Evolutionary conservation across 495 filamentous ascomycete species (phyloP).

Genomic region (Penicillium turbatum): DNA sequence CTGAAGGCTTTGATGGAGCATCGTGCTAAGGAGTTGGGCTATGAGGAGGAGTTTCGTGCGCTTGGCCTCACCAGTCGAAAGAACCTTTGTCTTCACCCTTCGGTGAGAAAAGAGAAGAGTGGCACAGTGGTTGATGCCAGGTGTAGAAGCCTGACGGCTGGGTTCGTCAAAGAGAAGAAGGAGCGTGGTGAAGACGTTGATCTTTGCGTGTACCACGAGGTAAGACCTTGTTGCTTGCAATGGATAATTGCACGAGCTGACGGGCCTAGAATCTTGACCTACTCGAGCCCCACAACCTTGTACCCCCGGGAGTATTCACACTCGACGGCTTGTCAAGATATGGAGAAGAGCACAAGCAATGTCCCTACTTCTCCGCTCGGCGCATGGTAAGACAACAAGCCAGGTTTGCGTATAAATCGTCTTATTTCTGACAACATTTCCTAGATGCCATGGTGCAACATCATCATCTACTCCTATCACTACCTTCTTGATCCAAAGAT

Average conservation of each 20-base stretch:
- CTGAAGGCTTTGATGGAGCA: slow-evolving; percentile 93
- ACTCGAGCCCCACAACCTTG: slow-evolving; percentile 87
- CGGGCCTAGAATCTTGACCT: slow-evolving; percentile 75
- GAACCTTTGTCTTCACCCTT: slow-evolving; percentile 94
- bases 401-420: not conserved
- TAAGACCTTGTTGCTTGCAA: slow-evolving; percentile 30
- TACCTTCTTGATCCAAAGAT: slow-evolving; percentile 98
- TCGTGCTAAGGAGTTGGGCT: slow-evolving; percentile 75
- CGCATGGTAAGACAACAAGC: slow-evolving; percentile 69
- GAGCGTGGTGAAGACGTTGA: slow-evolving; percentile 91
- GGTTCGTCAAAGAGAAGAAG: slow-evolving; percentile 96
- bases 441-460: slow-evolving; percentile 96
- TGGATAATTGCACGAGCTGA: slow-evolving; percentile 12
- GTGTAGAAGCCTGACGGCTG: slow-evolving; percentile 91
- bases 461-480: slow-evolving; percentile 99
- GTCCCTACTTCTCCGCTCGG: slow-evolving; percentile 92
- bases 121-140: slow-evolving; percentile 89
- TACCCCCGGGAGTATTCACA: slow-evolving; percentile 93
- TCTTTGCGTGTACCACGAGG: slow-evolving; percentile 91
- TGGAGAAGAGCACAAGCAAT: slow-evolving; percentile 93
- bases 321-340: slow-evolving; percentile 84
- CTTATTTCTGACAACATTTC: slow-evolving; percentile 8
- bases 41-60: slow-evolving; percentile 87
- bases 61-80: slow-evolving; percentile 93
- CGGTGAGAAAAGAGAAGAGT: slow-evolving; percentile 92